These are phyloP conservation scores for Malassezia restricta DNA, from an alignment of 1,284 basidiomycete species.

Conservation along the genomic window DNA sequence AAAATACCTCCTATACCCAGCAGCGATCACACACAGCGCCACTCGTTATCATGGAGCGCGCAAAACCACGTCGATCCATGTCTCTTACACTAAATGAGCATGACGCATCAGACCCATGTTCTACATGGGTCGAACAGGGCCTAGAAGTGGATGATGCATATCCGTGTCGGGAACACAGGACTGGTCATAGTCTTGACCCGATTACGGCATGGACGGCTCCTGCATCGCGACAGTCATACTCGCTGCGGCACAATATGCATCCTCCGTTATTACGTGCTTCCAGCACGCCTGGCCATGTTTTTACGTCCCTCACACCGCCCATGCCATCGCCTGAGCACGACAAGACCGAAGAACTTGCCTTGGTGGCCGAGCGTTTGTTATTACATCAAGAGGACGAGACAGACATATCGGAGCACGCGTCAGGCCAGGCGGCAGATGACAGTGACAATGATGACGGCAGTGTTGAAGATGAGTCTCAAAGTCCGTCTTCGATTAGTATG, in stretches of 20 bases:
- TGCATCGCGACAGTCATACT: neutral
- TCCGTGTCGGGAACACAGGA: neutral
- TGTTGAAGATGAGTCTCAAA: neutral
- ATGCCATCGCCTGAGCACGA: neutral
- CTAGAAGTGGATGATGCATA: neutral
- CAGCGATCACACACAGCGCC: no score
- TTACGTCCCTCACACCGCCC: no score
- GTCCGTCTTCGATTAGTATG: neutral
- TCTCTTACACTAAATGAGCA: neutral
- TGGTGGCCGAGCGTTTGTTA: slow-evolving; percentile 7
- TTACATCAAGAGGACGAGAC: neutral
- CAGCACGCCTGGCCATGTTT: neutral
- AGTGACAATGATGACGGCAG: neutral
- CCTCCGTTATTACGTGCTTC: neutral
- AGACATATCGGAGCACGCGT: no score
- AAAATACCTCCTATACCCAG: no score
- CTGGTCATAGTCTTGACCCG: neutral
- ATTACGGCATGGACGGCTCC: neutral
- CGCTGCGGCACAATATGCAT: neutral
- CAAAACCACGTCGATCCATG: no score
- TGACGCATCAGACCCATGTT: neutral
- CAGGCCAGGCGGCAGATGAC: neutral
- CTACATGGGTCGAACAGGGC: neutral
- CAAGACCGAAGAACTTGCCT: slow-evolving; percentile 8
- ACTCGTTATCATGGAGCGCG: no score